Percentiles rank a stretch among this genome's conserved stretches.
Evolutionary conservation across 164 flowering plant species (phyloP).

Genomic region (Chloranthus sessilifolius): DNA sequence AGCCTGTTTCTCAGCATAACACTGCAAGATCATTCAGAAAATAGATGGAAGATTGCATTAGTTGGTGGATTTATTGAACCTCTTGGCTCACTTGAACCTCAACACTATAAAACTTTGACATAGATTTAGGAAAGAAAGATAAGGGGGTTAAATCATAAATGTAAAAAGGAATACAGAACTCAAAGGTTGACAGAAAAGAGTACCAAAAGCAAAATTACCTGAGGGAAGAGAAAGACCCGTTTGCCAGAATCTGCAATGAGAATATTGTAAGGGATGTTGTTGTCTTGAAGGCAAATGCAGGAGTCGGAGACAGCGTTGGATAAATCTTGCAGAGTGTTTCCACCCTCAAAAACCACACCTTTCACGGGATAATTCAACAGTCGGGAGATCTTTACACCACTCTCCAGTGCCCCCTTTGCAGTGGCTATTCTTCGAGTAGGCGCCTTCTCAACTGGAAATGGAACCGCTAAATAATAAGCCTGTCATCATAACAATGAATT

Average conservation of each 20-base stretch:
- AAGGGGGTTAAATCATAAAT: too few relatives aligned
- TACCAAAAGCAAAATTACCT: slow-evolving; percentile 64
- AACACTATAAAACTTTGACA: too few relatives aligned
- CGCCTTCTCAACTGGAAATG: slow-evolving; percentile 78
- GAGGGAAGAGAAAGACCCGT: slow-evolving; percentile 63
- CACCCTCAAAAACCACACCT: slow-evolving; percentile 75
- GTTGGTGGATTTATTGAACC: background rate
- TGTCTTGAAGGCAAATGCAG: slow-evolving; percentile 67
- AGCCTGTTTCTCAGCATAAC: slow-evolving; percentile 89
- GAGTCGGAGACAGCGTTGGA: slow-evolving; percentile 52
- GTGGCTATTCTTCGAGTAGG: slow-evolving; percentile 30
- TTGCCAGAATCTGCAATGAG: slow-evolving; percentile 72
- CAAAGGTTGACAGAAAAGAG: too few relatives aligned
- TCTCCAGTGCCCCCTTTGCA: slow-evolving; percentile 7
- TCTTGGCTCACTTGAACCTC: too few relatives aligned
- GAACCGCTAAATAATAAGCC: slow-evolving; percentile 66
- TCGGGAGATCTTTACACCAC: slow-evolving; percentile 41
- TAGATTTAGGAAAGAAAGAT: too few relatives aligned
- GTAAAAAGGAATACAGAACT: too few relatives aligned
- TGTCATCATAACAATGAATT: slow-evolving; percentile 11
- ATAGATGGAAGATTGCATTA: slow-evolving; percentile 1
- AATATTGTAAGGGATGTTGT: slow-evolving; percentile 72
- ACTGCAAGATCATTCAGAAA: slow-evolving; percentile 31
- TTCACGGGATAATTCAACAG: slow-evolving; percentile 68
- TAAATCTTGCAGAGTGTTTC: slow-evolving; percentile 42